Evolutionary conservation across 176 grass and related monocot genomes (phyloP).

Genomic region (Phyllostachys edulis): DNA sequence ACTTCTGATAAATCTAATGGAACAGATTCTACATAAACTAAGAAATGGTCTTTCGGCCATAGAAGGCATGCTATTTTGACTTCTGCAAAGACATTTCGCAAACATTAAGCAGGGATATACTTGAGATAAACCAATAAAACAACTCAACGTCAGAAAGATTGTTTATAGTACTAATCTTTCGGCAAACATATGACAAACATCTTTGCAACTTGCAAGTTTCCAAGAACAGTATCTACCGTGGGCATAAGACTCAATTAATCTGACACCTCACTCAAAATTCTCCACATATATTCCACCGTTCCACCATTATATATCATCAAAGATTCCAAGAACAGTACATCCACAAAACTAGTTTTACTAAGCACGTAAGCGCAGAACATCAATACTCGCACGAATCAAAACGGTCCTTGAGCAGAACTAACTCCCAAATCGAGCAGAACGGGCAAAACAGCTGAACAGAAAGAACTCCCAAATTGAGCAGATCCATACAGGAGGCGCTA

Average conservation of each 20-base stretch:
- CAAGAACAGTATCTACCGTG: too few species aligned
- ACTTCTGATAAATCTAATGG: background rate
- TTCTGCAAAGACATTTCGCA: background rate
- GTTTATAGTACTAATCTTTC: background rate
- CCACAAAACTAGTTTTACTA: background rate
- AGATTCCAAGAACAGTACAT: background rate
- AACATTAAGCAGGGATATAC: background rate
- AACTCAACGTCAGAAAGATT: background rate
- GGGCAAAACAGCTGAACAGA: background rate
- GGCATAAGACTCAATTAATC: background rate
- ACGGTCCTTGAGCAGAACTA: background rate
- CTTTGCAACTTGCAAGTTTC: background rate
- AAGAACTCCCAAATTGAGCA: background rate
- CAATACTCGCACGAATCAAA: background rate
- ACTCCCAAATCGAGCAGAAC: background rate
- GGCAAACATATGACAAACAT: background rate
- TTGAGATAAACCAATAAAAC: background rate
- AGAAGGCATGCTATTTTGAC: background rate
- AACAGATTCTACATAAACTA: conserved; percentile 7
- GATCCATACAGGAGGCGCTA: background rate
- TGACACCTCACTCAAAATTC: background rate
- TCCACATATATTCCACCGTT: background rate
- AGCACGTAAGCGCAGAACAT: background rate
- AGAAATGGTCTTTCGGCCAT: background rate
- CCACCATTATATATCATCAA: background rate